phyloP scores from a whole-genome alignment of 805 yeast species.

The Saturnispora serradocipensis region DNA sequence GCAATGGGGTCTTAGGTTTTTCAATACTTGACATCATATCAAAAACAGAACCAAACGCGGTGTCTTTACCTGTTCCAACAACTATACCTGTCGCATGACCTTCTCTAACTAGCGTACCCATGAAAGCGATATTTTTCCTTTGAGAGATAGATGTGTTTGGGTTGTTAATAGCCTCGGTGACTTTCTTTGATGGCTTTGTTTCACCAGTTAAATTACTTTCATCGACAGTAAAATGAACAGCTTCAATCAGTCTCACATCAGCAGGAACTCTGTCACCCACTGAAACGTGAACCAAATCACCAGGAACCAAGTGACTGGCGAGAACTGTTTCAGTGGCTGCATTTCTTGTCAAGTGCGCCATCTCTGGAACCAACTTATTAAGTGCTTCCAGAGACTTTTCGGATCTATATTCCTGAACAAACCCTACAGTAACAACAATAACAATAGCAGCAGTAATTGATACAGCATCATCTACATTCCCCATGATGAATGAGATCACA shows the following conservation, averaged over 20 bases:
- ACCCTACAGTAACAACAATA: conserved; percentile 94
- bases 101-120: conserved; percentile 96
- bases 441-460: conserved; percentile 85
- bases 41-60: conserved; percentile 92
- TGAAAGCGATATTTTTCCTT: conserved; percentile 74
- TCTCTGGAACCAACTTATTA: conserved; percentile 92
- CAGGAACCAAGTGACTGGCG: conserved; percentile 88
- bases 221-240: conserved; percentile 77
- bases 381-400: conserved; percentile 92
- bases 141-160: conserved; percentile 34
- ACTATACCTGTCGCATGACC: conserved; percentile 95
- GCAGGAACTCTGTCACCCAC: conserved; percentile 98
- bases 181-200: conserved; percentile 74
- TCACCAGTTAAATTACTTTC: conserved; percentile 96
- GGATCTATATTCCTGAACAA: conserved; percentile 92
- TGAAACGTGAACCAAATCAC: conserved; percentile 81
- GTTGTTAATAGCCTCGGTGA: conserved; percentile 33
- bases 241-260: conserved; percentile 71
- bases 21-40: conserved; percentile 93
- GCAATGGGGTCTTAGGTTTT: conserved; percentile 97
- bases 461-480: conserved; percentile 94
- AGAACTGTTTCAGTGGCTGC: conserved; percentile 71
- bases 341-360: conserved; percentile 81
- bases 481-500: conserved; percentile 76
- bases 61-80: conserved; percentile 77